Evolutionary conservation across 75 land plant species (phyloP), one percentile per base, ranked within the genome.

Genomic region (Isoetes taiwanensis): DNA sequence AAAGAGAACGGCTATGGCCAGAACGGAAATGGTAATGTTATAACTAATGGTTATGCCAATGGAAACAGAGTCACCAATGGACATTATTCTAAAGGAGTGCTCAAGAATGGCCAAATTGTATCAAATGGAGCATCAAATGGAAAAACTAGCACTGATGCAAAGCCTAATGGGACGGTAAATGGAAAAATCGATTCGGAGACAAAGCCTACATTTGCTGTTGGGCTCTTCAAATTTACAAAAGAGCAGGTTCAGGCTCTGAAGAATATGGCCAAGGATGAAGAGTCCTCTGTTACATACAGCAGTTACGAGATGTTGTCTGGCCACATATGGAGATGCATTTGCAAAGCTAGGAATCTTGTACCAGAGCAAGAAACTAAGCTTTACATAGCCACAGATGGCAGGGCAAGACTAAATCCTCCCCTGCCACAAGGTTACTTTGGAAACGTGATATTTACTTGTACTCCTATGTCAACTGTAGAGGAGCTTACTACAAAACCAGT

Each of bases 351-450:
- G 24, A 61, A 54, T 0, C 80, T 80, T 1, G 1, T 37, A 1
- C 41, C 32, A n/a, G 66, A 63, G 23, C 84, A 86, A 34, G 68
- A 64, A 20, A 84, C 78, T 0, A 81, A 80, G 20, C 24, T 80
- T 6, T 20, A 66, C 17, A 64, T 87, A 11, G 83, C 82, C 0
- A 78, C 80, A 0, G 89, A 80, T 35, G 84, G 82, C 2, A 72
- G 91, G 11, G 12, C 64, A 16, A 56, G 60, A 33, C 54, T 73
- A 20, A 14, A 30, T 23, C 84, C 79, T 1, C 72, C 76, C 0
- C 52, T 86, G 0, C 93, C 86, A 0, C 5, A 24, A 4, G 87
- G 87, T 9, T 83, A 69, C 72, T 87, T 83, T 58, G 87, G 87
- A 16, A 87, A 87, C 55, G 81, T 56, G 2, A 62, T 76, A 28